These are phyloP conservation scores for Amesomyces nigricolor DNA, from an alignment of 2,329 filamentous ascomycete species.

Conservation along the genomic window DNA sequence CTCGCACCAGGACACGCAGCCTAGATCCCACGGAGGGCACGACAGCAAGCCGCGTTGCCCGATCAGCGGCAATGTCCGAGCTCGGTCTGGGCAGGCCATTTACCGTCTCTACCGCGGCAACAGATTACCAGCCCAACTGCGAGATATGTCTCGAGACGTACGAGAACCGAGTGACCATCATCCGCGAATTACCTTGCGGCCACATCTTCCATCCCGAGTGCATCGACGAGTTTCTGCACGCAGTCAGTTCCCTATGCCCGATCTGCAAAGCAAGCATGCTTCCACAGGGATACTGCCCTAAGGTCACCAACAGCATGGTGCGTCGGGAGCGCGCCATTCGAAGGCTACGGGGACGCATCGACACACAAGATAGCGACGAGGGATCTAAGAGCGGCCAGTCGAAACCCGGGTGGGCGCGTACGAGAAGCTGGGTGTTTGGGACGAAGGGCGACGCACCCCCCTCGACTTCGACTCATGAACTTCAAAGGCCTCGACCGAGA, in stretches of 20 bases:
- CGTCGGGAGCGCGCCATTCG: slow-evolving; percentile 68
- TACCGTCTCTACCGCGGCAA: slow-evolving; percentile 31
- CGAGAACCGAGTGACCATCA: slow-evolving; percentile 60
- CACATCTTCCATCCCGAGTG: slow-evolving; percentile 94
- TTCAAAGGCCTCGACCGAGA: slow-evolving; percentile 9
- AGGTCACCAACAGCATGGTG: slow-evolving; percentile 81
- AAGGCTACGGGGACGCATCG: slow-evolving; percentile 50
- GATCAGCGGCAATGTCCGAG: slow-evolving; percentile 18
- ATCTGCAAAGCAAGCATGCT: slow-evolving; percentile 83
- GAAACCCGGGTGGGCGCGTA: slow-evolving; percentile 20
- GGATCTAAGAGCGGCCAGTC: slow-evolving; percentile 17
- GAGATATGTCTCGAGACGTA: slow-evolving; percentile 88
- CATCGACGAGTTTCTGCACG: slow-evolving; percentile 75
- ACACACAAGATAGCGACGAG: slow-evolving; percentile 36
- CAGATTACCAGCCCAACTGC: slow-evolving; percentile 72
- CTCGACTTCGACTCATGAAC: slow-evolving; percentile 22
- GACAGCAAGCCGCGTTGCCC: slow-evolving; percentile 4
- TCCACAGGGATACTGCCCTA: slow-evolving; percentile 60
- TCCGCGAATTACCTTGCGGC: slow-evolving; percentile 80
- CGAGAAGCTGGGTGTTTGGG: slow-evolving; percentile 23
- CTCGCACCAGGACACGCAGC: slow-evolving; percentile 11
- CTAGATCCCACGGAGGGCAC: slow-evolving; percentile 4
- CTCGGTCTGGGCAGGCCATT: slow-evolving; percentile 23
- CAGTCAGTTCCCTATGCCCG: slow-evolving; percentile 81
- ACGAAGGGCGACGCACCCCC: slow-evolving; percentile 7